Base-by-base conservation (phyloP, 1,284 basidiomycete genomes). In the Amylostereum chailletii region DNA sequence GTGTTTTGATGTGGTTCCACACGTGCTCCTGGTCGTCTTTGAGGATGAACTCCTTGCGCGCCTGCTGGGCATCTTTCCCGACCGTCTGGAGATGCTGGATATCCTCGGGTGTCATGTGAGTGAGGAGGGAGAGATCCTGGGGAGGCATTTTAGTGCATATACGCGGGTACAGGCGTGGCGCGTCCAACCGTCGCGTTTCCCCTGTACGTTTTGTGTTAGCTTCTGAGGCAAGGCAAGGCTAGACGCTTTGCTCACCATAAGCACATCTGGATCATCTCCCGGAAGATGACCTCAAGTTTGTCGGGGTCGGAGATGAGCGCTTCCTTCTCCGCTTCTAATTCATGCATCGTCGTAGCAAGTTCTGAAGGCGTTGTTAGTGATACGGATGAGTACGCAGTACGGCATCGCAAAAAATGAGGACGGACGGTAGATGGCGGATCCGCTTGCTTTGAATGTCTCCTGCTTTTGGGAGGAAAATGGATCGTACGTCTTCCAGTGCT, bases 241-340 rank as follows among this genome's bases (percentile, higher is more conserved):
- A 43, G n/a, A 26, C 33, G 30, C 32, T 29, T 26, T 11, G 52
- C 73, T 46, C 52, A 81, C 90, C 91, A 94, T 26, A 94, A 73
- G 66, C 87, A 90, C 79, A 90, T 90, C 60, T 91, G 86, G 8
- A 91, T 74, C 84, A 94, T 90, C 64, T 91, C 85, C 55, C 76
- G 76, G 66, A 92, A 94, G 19, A 91, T 63, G 1, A 86, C 70
- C 39, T 74, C 69, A 5, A 88, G 64, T 51, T 81, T 81, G 7
- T 70, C 69, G 0, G 75, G 65, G 53, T 83, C 72, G 2, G 68
- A 63, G 42, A 62, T 60, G 10, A 84, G 54, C 2, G 60, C 61
- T 4, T 65, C 67, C 51, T 76, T 77, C 48, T 77, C 75, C 6
- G 53, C 60, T 45, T 79, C 76, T 0, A 90, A 64, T 54, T 86